Evolutionary conservation across 1,284 basidiomycete genomes (phyloP).

Genomic region (Moesziomyces sp.): DNA sequence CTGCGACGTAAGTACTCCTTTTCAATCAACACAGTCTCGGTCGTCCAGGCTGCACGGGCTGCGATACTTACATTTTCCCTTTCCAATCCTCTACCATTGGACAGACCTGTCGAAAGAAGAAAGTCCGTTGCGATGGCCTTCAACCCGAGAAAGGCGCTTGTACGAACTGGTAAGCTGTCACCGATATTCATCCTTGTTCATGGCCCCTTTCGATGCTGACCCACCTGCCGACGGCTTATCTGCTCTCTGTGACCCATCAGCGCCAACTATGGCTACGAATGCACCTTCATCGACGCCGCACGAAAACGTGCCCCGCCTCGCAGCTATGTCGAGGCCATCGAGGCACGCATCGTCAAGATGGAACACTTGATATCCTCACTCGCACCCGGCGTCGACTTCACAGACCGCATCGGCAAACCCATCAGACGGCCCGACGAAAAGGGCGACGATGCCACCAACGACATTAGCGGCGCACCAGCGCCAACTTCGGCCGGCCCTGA

Average conservation of each 20-base stretch:
- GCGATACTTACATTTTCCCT: neutral
- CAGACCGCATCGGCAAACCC: constrained; percentile 55
- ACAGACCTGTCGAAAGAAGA: constrained; percentile 61
- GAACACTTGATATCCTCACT: constrained; percentile 49
- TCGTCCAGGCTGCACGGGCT: too few relatives aligned
- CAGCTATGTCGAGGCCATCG: constrained; percentile 62
- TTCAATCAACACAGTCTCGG: too few relatives aligned
- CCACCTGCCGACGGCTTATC: too few relatives aligned
- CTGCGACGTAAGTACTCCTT: constrained; percentile 46
- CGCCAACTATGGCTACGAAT: constrained; percentile 58
- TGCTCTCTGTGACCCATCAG: constrained; percentile 7
- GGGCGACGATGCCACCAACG: constrained; percentile 23
- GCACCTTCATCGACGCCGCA: constrained; percentile 61
- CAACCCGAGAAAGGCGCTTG: constrained; percentile 54
- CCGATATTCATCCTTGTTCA: too few relatives aligned
- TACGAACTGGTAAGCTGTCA: constrained; percentile 41
- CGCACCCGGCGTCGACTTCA: constrained; percentile 60
- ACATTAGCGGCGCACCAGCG: neutral
- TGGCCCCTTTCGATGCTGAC: neutral
- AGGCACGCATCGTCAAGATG: constrained; percentile 59
- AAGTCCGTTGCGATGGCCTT: constrained; percentile 60
- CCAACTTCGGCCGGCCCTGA: neutral
- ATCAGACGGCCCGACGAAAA: constrained; percentile 55
- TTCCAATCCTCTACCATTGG: neutral
- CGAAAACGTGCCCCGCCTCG: constrained; percentile 29